Conservation (phyloP, 1,284 basidiomycete species). For the Rhizoctonia solani region DNA sequence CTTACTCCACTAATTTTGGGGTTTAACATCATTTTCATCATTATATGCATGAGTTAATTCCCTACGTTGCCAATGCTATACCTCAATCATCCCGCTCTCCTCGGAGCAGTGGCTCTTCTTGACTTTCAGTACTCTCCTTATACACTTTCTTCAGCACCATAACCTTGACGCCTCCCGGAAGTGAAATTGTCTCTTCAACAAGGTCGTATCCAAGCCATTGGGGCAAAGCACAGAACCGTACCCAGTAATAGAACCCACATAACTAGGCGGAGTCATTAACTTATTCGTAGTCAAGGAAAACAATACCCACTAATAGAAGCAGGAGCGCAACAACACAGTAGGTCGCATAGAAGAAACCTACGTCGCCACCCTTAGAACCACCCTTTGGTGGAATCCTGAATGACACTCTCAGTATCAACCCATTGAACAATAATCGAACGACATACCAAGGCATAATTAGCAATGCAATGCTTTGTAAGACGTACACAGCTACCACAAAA, state of each 20-base stretch:
- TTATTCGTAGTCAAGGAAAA: slow-evolving; percentile 41
- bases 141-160: background rate
- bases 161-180: slow-evolving; percentile 34
- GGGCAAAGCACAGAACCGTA: slow-evolving; percentile 47
- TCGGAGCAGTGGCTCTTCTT: background rate
- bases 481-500: slow-evolving; percentile 46
- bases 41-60: too few relatives aligned
- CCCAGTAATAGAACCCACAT: slow-evolving; percentile 46
- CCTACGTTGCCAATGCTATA: background rate
- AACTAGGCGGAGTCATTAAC: slow-evolving; percentile 46
- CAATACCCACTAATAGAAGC: slow-evolving; percentile 38
- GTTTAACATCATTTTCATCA: too few relatives aligned
- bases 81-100: background rate
- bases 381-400: slow-evolving; percentile 46
- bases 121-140: background rate
- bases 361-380: slow-evolving; percentile 35
- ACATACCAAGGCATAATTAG: slow-evolving; percentile 54
- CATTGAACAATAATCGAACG: slow-evolving; percentile 38
- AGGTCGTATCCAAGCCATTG: slow-evolving; percentile 44
- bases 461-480: slow-evolving; percentile 50
- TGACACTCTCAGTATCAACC: background rate
- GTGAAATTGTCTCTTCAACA: slow-evolving; percentile 43
- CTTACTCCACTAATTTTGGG: too few relatives aligned
- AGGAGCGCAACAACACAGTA: slow-evolving; percentile 44
- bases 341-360: slow-evolving; percentile 48